Conservation (phyloP, 2,329 filamentous ascomycete genomes). For the Monilinia fructigena region DNA sequence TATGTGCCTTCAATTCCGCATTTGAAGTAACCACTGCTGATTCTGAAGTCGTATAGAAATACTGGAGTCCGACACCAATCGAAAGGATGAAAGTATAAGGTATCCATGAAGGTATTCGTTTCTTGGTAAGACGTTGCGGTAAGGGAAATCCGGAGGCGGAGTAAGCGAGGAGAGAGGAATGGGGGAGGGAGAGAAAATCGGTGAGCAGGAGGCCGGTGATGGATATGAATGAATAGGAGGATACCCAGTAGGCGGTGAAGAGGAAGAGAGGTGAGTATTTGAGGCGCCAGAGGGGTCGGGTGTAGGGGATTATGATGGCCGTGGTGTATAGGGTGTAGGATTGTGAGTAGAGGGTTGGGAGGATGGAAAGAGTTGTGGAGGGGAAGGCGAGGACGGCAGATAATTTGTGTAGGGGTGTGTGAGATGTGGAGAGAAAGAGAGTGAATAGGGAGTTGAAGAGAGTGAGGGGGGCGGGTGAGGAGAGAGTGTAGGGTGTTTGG, state of each 20-base stretch:
- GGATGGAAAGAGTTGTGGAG: constrained; percentile 47
- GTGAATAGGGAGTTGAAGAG: constrained; percentile 49
- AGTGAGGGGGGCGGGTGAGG: constrained; percentile 41
- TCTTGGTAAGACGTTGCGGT: constrained; percentile 17
- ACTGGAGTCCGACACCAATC: constrained; percentile 44
- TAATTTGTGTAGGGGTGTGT: constrained; percentile 41
- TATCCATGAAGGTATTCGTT: constrained; percentile 40
- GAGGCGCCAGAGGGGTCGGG: constrained; percentile 29
- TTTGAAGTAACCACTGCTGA: constrained; percentile 40
- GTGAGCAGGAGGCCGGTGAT: constrained; percentile 45
- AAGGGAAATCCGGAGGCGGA: constrained; percentile 34
- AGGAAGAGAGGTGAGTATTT: constrained; percentile 40
- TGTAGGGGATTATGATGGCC: constrained; percentile 46
- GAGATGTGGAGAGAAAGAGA: constrained; percentile 45
- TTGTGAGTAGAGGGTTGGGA: constrained; percentile 47
- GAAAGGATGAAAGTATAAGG: constrained; percentile 31
- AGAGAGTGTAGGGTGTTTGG: constrained; percentile 38
- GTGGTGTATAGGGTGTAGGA: constrained; percentile 50
- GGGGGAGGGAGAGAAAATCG: constrained; percentile 45
- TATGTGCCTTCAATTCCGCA: constrained; percentile 44
- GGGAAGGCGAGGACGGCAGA: constrained; percentile 47
- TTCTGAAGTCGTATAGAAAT: constrained; percentile 44
- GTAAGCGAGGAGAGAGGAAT: constrained; percentile 38
- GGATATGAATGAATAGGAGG: constrained; percentile 49
- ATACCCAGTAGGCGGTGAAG: constrained; percentile 48